Base-by-base conservation (phyloP, 257 asterid species). In the Primulina tabacum region DNA sequence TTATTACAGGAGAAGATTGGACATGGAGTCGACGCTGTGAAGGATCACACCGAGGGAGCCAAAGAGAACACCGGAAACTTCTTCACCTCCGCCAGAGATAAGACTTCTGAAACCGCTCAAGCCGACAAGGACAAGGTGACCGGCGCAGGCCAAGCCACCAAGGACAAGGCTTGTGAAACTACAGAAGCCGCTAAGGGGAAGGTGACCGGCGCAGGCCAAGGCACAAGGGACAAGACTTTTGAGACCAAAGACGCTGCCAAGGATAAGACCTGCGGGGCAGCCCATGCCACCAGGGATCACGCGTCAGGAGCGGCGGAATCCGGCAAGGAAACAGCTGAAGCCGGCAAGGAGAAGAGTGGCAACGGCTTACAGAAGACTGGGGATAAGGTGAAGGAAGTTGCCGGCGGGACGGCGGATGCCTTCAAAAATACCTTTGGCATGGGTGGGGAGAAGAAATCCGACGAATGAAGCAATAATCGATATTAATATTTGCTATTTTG, bases 281-380 rank as follows among this genome's bases (percentile, higher is more conserved):
- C 95, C 7, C 78, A 87, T 32, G 90, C 90, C 11, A 73, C 89
- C 2, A 90, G 83, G 71, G 97, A 87, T 11, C 88, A 87, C 80
- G 96, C 93, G 2, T 69, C 85, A 2, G 76, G 80, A 24, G 81
- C 80, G 91, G 71, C 86, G 0, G 83, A 87, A 73, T 68, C 84
- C 0, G 93, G 89, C 0, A 80, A 80, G 65, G 96, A 89, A 75
- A 76, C 85, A 1, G 91, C 95, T 1, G 68, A 75, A 65, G 87
- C 96, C 0, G 96, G 96, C 30, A 83, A 85, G 69, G 92, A 93
- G 71, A 79, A 85, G 76, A 80, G 89, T 0, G 99, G 99, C 0
- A 91, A 96, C 1, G 4, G 82, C 1, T 32, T 92, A 43, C 88
- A 82, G 68, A 71, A 84, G 34, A 30, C 33, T 30, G 33, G 33